These are phyloP conservation scores for Penicillium psychrosexuale DNA, from an alignment of 2,329 filamentous ascomycete species.

Conservation along the genomic window DNA sequence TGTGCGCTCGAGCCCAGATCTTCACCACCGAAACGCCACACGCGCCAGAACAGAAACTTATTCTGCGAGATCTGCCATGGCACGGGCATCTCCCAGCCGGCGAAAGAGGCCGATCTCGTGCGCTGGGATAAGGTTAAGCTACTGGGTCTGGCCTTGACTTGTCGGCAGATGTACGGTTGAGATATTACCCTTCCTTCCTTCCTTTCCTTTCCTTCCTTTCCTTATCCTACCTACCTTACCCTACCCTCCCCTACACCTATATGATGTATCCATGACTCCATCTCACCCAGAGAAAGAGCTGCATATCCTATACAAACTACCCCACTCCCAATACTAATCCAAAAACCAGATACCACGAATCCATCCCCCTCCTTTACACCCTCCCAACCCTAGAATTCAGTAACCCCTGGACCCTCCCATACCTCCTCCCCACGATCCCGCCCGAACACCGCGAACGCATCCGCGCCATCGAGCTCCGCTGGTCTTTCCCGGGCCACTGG, in stretches of 20 bases:
- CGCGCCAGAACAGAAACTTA: not conserved
- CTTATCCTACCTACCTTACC: too few relatives aligned
- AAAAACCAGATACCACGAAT: slow-evolving; percentile 34
- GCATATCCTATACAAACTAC: not conserved
- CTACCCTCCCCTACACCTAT: too few relatives aligned
- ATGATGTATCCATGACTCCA: too few relatives aligned
- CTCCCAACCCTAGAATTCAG: slow-evolving; percentile 40
- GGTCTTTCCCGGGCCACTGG: slow-evolving; percentile 42
- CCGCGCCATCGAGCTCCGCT: slow-evolving; percentile 36
- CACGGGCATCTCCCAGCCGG: slow-evolving; percentile 26
- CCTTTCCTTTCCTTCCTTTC: too few relatives aligned
- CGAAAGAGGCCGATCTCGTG: slow-evolving; percentile 19
- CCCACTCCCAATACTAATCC: not conserved
- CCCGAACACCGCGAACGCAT: slow-evolving; percentile 30
- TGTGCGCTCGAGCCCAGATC: not conserved
- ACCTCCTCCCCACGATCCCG: slow-evolving; percentile 36
- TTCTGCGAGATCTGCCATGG: slow-evolving; percentile 37
- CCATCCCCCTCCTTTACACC: slow-evolving; percentile 35
- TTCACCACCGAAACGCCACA: not conserved
- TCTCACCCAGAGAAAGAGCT: not conserved
- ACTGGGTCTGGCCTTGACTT: slow-evolving; percentile 31
- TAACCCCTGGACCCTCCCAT: slow-evolving; percentile 40
- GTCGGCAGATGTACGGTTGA: slow-evolving; percentile 36
- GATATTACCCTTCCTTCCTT: not conserved
- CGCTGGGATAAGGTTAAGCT: slow-evolving; percentile 14